Evolutionary conservation across 2,329 filamentous ascomycete species (phyloP).

Genomic region (Fusarium pilosicola): DNA sequence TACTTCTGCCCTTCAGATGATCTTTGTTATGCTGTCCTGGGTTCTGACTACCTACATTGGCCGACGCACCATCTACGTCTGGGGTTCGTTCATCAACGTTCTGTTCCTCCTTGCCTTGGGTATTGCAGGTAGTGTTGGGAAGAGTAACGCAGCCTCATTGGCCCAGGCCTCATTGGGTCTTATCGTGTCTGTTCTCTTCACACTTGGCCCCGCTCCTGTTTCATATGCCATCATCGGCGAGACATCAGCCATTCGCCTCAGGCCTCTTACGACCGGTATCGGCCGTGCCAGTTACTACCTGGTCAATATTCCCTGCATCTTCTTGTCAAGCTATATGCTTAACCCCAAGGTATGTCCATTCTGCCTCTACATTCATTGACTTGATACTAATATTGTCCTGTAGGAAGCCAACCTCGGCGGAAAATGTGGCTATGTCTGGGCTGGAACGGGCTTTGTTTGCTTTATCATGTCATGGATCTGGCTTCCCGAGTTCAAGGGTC

Average conservation of each 20-base stretch:
- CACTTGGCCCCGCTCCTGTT: conserved; percentile 68
- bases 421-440: not conserved
- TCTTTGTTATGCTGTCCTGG: conserved; percentile 75
- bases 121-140: conserved; percentile 65
- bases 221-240: conserved; percentile 76
- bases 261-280: conserved; percentile 71
- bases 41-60: conserved; percentile 72
- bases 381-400: not conserved
- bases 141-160: not conserved
- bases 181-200: conserved; percentile 73
- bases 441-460: not conserved
- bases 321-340: conserved; percentile 69
- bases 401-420: not conserved
- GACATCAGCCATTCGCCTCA: conserved; percentile 71
- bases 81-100: conserved; percentile 65
- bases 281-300: conserved; percentile 72
- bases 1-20: conserved; percentile 68
- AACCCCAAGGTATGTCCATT: conserved; percentile 53
- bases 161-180: conserved; percentile 70
- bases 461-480: not conserved
- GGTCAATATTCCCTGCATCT: conserved; percentile 73
- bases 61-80: conserved; percentile 72
- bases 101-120: conserved; percentile 66
- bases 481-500: not conserved
- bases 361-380: fast-evolving